phyloP scores from a whole-genome alignment of 176 grass and related monocot genomes.

The Puccinellia tenuiflora region DNA sequence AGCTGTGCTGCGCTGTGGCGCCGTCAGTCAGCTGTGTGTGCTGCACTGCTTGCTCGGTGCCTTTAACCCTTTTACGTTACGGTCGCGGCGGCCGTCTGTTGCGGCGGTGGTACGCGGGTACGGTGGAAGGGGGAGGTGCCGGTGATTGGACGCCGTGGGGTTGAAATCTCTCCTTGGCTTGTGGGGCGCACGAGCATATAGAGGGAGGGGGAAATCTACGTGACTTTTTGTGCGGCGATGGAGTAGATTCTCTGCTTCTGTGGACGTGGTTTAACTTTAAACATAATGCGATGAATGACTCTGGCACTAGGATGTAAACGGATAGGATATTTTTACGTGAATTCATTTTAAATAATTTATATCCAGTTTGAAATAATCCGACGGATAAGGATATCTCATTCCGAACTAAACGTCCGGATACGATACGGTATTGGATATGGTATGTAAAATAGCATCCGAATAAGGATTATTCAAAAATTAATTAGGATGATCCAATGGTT shows the following conservation, averaged over 20 bases:
- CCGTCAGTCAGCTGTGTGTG: neutral
- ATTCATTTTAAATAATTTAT: no score
- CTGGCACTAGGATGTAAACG: no score
- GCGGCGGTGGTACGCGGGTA: neutral
- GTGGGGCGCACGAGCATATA: neutral
- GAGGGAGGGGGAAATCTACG: neutral
- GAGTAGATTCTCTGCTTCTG: neutral
- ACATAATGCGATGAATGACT: no score
- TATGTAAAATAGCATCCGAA: no score
- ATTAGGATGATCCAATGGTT: no score
- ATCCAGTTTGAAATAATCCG: no score
- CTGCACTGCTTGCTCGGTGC: no score
- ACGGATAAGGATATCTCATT: no score
- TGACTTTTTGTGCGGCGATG: neutral
- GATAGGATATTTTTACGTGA: no score
- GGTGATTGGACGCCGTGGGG: conserved; percentile 1
- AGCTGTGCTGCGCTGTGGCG: neutral
- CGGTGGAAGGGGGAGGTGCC: neutral
- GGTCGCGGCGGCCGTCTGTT: neutral
- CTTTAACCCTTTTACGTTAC: neutral
- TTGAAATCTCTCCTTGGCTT: neutral
- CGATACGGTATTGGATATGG: no score
- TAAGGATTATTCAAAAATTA: no score
- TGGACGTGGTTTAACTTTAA: neutral
- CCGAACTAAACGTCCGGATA: no score